These are phyloP conservation scores for Malus fusca DNA, from an alignment of 306 rosid species.

Conservation along the genomic window DNA sequence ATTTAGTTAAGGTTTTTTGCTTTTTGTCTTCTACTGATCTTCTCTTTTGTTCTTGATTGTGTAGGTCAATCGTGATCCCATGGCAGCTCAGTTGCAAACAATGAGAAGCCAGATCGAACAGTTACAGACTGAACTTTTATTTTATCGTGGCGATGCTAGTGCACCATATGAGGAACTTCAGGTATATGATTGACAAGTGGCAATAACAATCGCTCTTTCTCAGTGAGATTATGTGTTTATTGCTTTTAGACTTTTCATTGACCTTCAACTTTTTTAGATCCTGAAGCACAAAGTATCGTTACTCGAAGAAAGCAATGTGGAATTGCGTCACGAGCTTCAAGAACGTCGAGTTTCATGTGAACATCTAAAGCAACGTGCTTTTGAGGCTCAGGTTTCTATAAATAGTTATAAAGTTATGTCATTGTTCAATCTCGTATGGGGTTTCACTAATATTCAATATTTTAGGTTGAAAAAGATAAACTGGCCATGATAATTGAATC, in stretches of 20 bases:
- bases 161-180: conserved; percentile 81
- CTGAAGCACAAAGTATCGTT: conserved; percentile 80
- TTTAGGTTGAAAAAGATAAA: conserved; percentile 85
- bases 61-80: conserved; percentile 88
- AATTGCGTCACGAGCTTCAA: conserved; percentile 62
- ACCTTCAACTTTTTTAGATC: conserved; percentile 40
- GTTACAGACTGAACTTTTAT: conserved; percentile 74
- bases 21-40: conserved; percentile 2
- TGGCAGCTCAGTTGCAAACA: conserved; percentile 67
- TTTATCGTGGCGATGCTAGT: conserved; percentile 62
- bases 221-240: neutral
- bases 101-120: conserved; percentile 92
- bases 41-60: conserved; percentile 6
- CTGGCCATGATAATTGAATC: conserved; percentile 67
- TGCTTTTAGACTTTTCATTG: conserved; percentile 9
- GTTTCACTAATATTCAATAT: conserved; percentile 13
- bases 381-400: conserved; percentile 43
- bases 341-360: conserved; percentile 31
- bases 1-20: conserved; percentile 8
- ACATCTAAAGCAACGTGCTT: conserved; percentile 39
- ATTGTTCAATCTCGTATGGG: neutral
- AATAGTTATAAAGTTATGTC: neutral
- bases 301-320: conserved; percentile 82
- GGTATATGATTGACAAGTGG: conserved; percentile 28
- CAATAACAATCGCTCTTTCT: conserved; percentile 5